Evolutionary conservation across 2,329 filamentous ascomycete genomes (phyloP), one percentile per base, ranked within the genome.

Genomic region (Cladorrhinum sp.): DNA sequence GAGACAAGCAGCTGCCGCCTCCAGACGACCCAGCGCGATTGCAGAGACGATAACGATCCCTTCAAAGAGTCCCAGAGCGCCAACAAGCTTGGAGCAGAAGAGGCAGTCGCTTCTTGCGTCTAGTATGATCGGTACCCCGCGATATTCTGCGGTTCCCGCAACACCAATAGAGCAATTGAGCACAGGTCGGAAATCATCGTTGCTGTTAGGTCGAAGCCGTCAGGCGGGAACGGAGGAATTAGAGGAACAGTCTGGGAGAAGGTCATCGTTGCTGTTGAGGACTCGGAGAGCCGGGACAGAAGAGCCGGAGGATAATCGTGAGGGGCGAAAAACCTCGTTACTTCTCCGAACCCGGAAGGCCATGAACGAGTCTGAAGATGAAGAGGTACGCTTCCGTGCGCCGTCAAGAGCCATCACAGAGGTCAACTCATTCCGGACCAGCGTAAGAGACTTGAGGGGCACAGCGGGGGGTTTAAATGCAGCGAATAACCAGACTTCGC

Each of bases 381-480:
- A 81, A 10, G 79, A 81, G 20, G 62, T 69, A n/a, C 75, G 78
- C 29, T 79, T 82, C 64, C 79, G 82, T n/a, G 77, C 81, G 2
- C 83, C 84, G 1, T 86, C 85, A 3, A 78, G 86, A 23, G 84
- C 84, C 3, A 74, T 77, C 36, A 87, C 84, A 0, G 85, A 88
- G 61, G 77, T 81, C 56, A 79, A 76, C 25, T 69, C 64, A 68
- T 73, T 64, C 62, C 75, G 66, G 63, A 68, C 67, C 60, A 68
- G 64, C 57, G 70, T 72, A 2, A 76, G 79, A 49, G 79, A 81
- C 29, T 78, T 75, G 66, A 68, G 70, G 25, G 68, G 72, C 22
- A 68, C 74, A 38, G 70, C 73, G 13, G 64, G 74, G 18, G 70
- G n/a, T n/a, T n/a, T n/a, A n/a, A n/a, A n/a, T n/a, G n/a, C 75